These are phyloP conservation scores for Tripidium arundinaceum DNA, from an alignment of 202 grass and related monocot genomes.

Conservation along the genomic window DNA sequence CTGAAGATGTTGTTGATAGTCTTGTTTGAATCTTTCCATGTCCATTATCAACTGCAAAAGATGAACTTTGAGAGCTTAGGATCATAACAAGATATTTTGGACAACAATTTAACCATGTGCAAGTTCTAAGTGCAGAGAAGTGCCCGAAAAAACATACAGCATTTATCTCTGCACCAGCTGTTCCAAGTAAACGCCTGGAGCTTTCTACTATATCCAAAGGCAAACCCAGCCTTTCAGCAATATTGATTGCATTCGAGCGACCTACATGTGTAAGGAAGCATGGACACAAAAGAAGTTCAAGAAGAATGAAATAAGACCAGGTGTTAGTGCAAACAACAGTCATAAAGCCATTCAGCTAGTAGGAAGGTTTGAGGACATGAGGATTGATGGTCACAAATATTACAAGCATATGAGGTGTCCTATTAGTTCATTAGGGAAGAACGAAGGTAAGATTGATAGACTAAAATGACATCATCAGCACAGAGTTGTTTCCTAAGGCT, in stretches of 20 bases:
- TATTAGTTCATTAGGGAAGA: neutral
- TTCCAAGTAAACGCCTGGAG: conserved; percentile 52
- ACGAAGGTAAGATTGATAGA: neutral
- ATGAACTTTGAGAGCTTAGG: conserved; percentile 14
- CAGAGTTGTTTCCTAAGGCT: neutral
- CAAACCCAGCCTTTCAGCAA: conserved; percentile 69
- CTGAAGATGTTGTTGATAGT: conserved; percentile 52
- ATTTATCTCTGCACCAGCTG: conserved; percentile 72
- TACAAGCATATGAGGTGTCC: neutral
- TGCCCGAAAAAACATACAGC: conserved; percentile 35
- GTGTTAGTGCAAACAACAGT: conserved; percentile 11
- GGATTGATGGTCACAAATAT: neutral
- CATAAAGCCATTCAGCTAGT: conserved; percentile 18
- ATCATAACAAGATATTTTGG: conserved; percentile 1
- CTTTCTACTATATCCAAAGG: conserved; percentile 44
- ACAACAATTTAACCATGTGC: conserved; percentile 5
- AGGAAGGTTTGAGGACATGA: neutral
- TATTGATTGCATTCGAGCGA: conserved; percentile 79
- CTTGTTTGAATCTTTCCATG: conserved; percentile 82
- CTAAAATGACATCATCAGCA: neutral
- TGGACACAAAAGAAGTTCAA: conserved; percentile 19
- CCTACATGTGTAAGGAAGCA: conserved; percentile 41
- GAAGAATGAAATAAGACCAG: conserved; percentile 22
- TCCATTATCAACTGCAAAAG: conserved; percentile 72
- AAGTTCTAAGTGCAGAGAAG: neutral